phyloP scores from a whole-genome alignment of 345 rosid genomes.

The Heritiera littoralis region DNA sequence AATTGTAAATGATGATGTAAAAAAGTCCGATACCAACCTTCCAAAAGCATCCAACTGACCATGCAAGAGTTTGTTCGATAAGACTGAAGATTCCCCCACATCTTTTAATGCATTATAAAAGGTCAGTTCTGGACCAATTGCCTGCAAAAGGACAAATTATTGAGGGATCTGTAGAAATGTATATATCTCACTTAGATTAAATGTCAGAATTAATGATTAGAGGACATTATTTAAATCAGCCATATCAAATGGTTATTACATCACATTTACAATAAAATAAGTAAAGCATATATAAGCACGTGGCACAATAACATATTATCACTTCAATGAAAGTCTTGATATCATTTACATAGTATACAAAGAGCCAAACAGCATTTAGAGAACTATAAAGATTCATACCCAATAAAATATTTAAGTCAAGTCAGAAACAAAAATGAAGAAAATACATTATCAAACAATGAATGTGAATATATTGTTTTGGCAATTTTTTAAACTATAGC shows the following conservation, averaged over 20 bases:
- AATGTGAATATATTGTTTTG: neutral
- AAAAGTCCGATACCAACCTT: constrained; percentile 46
- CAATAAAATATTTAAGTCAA: neutral
- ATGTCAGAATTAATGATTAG: neutral
- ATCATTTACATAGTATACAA: neutral
- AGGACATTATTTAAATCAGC: neutral
- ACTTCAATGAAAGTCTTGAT: neutral
- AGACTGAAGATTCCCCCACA: constrained; percentile 57
- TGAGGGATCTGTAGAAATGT: constrained; percentile 8
- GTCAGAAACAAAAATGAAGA: neutral
- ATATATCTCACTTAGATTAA: neutral
- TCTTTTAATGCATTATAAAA: constrained; percentile 81
- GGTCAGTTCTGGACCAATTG: constrained; percentile 92
- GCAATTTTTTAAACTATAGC: neutral
- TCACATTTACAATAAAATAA: neutral
- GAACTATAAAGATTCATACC: neutral
- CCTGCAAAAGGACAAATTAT: constrained; percentile 51
- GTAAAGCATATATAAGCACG: neutral
- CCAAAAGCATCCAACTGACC: constrained; percentile 83
- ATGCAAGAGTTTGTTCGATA: constrained; percentile 88
- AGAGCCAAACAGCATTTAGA: neutral
- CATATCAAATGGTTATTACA: neutral
- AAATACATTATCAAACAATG: neutral
- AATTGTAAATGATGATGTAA: neutral
- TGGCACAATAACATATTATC: neutral